phyloP scores from a whole-genome alignment of 805 yeast species.

The Martiniozyma abietophila region DNA sequence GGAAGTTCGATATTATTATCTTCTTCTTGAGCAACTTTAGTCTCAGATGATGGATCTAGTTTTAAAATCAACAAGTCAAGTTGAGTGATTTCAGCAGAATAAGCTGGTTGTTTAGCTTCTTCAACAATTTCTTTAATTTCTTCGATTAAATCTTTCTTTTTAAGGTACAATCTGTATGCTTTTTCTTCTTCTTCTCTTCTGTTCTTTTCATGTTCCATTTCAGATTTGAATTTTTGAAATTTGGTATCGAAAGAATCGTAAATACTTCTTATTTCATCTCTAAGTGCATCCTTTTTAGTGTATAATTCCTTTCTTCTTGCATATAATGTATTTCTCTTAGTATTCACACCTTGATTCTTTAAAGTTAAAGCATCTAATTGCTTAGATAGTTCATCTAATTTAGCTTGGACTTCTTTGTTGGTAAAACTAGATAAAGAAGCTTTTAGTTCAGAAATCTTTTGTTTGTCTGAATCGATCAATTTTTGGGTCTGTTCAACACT shows the following conservation, averaged over 20 bases:
- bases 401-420: constrained; percentile 54
- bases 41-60: constrained; percentile 63
- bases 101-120: constrained; percentile 73
- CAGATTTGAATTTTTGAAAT: constrained; percentile 59
- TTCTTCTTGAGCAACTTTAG: constrained; percentile 30
- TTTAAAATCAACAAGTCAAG: constrained; percentile 63
- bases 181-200: constrained; percentile 64
- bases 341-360: constrained; percentile 50
- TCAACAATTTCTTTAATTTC: constrained; percentile 64
- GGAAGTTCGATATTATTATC: constrained; percentile 44
- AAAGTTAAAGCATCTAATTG: constrained; percentile 59
- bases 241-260: constrained; percentile 70
- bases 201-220: constrained; percentile 58
- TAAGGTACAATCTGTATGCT: constrained; percentile 38
- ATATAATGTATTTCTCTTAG: constrained; percentile 56
- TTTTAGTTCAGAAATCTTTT: constrained; percentile 68
- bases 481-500: constrained; percentile 66
- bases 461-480: constrained; percentile 70
- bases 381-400: constrained; percentile 60
- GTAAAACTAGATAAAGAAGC: constrained; percentile 47
- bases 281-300: constrained; percentile 60
- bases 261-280: constrained; percentile 55
- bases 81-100: constrained; percentile 63
- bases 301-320: constrained; percentile 59
- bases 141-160: constrained; percentile 39